Conservation (phyloP, 257 asterid species). For the Gentiana macrophylla region DNA sequence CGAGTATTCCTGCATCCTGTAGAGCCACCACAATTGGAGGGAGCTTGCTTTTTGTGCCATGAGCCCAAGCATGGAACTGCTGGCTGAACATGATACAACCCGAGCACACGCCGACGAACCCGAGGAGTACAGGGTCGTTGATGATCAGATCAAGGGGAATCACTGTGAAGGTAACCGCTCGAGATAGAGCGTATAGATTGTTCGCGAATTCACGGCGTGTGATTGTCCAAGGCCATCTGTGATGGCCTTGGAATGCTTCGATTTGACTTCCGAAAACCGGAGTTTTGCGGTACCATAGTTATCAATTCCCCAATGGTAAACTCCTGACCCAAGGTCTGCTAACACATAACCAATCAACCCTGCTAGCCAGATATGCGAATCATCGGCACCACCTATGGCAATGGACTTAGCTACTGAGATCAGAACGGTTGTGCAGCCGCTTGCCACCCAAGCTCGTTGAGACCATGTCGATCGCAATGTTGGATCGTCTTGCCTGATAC, state of each 20-base stretch:
- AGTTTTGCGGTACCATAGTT: constrained; percentile 60
- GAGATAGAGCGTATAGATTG: constrained; percentile 52
- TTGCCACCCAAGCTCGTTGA: constrained; percentile 67
- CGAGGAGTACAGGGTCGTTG: constrained; percentile 32
- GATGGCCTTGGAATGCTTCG: constrained; percentile 84
- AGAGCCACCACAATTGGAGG: constrained; percentile 55
- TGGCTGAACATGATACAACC: constrained; percentile 80
- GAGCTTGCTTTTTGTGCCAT: constrained; percentile 53
- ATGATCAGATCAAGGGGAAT: constrained; percentile 32
- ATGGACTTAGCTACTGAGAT: constrained; percentile 46
- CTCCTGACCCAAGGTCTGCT: constrained; percentile 71
- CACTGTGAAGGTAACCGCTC: constrained; percentile 37
- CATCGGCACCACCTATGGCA: constrained; percentile 14
- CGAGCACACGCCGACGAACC: constrained; percentile 46
- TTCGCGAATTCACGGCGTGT: constrained; percentile 72
- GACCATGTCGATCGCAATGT: constrained; percentile 61
- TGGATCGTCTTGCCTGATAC: constrained; percentile 28
- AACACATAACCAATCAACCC: constrained; percentile 52
- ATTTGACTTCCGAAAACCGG: constrained; percentile 64
- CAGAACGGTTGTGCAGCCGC: constrained; percentile 69
- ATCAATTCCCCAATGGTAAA: constrained; percentile 92
- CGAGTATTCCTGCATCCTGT: constrained; percentile 63
- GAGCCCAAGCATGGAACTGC: constrained; percentile 87
- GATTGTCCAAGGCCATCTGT: constrained; percentile 79
- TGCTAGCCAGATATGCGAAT: constrained; percentile 43